phyloP scores from a whole-genome alignment of 352 stramenopile genomes.

The Phytopythium montanum region DNA sequence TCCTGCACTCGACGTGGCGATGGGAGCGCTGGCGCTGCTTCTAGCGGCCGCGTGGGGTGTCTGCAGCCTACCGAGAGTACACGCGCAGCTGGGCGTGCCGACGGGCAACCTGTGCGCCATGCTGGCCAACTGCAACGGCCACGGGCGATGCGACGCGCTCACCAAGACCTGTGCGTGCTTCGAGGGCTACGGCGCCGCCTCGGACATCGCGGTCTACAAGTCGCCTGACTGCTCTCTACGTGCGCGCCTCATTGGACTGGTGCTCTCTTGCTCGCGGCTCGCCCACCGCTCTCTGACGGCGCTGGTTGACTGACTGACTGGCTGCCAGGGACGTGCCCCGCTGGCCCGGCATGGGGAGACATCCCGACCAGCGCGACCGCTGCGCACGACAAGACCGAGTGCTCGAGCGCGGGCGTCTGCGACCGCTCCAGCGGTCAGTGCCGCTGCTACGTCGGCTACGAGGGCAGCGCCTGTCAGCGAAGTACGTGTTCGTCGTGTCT shows the following conservation, averaged over 20 bases:
- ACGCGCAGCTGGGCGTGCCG: conserved; percentile 43
- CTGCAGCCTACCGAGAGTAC: not conserved
- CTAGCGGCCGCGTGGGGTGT: not conserved
- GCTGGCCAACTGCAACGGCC: conserved; percentile 86
- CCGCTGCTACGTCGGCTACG: conserved; percentile 57
- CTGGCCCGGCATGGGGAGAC: conserved; percentile 54
- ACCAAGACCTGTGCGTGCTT: conserved; percentile 88
- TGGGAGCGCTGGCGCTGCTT: not conserved
- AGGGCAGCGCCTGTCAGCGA: conserved; percentile 70
- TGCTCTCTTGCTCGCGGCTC: conserved; percentile 1
- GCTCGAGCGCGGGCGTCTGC: conserved; percentile 63
- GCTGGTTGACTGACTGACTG: no score
- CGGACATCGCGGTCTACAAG: conserved; percentile 76
- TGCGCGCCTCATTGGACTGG: conserved; percentile 12
- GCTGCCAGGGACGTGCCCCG: conserved; percentile 61
- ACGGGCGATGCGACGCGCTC: conserved; percentile 80
- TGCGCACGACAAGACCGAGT: conserved; percentile 45
- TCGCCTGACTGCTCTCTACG: conserved; percentile 83
- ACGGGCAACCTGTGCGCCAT: conserved; percentile 71
- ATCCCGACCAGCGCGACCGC: conserved; percentile 39
- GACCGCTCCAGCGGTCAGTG: conserved; percentile 55
- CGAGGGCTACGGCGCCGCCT: conserved; percentile 80
- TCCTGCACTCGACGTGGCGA: not conserved
- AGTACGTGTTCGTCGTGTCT: conserved; percentile 21
- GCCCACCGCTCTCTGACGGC: not conserved